A percentile compares a stretch with the other conserved stretches of the same genome.
These are phyloP conservation scores for Xylaria bambusicola DNA, from an alignment of 495 filamentous ascomycete species.

Conservation along the genomic window DNA sequence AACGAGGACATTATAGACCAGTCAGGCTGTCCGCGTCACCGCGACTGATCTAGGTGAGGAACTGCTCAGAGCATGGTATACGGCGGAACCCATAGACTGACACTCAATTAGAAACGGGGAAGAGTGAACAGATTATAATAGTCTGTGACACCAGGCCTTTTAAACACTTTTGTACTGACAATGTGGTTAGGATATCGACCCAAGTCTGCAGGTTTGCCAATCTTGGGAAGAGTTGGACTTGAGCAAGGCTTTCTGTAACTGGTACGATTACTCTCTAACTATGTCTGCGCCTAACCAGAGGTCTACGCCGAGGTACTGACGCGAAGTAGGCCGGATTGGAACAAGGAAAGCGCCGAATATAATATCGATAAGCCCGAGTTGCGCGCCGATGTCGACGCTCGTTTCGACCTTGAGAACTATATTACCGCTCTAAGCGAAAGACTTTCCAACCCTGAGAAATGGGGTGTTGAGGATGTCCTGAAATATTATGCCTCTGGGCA, in stretches of 20 bases:
- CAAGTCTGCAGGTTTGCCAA: too few relatives aligned
- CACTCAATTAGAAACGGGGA: not conserved
- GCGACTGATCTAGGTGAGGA: not conserved
- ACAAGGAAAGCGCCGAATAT: too few relatives aligned
- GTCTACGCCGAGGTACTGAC: not conserved
- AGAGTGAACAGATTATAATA: not conserved
- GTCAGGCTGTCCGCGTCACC: not conserved
- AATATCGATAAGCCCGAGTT: too few relatives aligned
- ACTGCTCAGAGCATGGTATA: not conserved
- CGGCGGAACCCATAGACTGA: not conserved
- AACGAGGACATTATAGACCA: not conserved
- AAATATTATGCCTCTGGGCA: not conserved
- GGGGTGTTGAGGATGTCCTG: not conserved
- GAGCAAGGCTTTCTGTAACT: not conserved
- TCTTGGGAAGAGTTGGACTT: too few relatives aligned
- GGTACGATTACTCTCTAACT: not conserved
- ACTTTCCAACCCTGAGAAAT: not conserved
- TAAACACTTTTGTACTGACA: not conserved
- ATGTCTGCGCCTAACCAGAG: not conserved
- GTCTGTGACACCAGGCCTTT: not conserved
- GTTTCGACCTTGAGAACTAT: not conserved
- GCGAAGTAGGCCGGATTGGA: not conserved
- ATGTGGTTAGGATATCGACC: not conserved
- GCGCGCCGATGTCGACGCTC: not conserved
- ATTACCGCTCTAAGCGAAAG: not conserved